Percentiles rank a stretch among this genome's conserved stretches.
These are phyloP conservation scores for Globisporangium emineosum DNA, from an alignment of 352 stramenopile genomes.

Conservation along the genomic window DNA sequence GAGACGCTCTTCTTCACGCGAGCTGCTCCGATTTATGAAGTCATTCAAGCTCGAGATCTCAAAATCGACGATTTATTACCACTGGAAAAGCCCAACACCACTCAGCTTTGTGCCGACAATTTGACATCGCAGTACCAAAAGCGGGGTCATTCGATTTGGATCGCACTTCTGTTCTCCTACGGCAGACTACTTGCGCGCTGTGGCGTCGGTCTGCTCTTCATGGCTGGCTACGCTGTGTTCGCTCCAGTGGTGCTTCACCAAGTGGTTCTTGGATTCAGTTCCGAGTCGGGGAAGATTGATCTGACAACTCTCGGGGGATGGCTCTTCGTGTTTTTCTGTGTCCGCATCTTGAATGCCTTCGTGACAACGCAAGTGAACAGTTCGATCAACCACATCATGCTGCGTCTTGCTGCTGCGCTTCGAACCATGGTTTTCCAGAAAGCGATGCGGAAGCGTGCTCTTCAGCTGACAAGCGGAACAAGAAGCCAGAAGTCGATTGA, in stretches of 20 bases:
- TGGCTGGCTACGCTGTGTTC: slow-evolving; percentile 11
- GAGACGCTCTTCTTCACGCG: slow-evolving; percentile 13
- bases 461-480: background rate
- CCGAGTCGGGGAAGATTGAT: background rate
- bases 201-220: slow-evolving; percentile 7
- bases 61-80: slow-evolving; percentile 7
- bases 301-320: background rate
- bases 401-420: slow-evolving; percentile 8
- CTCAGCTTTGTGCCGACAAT: background rate
- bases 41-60: slow-evolving; percentile 3
- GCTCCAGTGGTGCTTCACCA: slow-evolving; percentile 19
- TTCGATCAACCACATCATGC: slow-evolving; percentile 5
- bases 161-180: slow-evolving; percentile 7
- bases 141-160: background rate
- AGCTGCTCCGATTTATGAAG: slow-evolving; percentile 1
- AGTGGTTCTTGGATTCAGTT: slow-evolving; percentile 12
- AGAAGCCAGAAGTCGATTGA: slow-evolving; percentile 1
- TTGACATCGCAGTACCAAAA: background rate
- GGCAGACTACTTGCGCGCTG: slow-evolving; percentile 1
- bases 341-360: slow-evolving; percentile 12
- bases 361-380: slow-evolving; percentile 15
- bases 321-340: slow-evolving; percentile 6
- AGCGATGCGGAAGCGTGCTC: slow-evolving; percentile 9
- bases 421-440: slow-evolving; percentile 14
- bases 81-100: slow-evolving; percentile 2